Evolutionary conservation across 1,284 basidiomycete genomes (phyloP), one percentile per base, ranked within the genome.

Genomic region (Stygiomarasmius scandens): DNA sequence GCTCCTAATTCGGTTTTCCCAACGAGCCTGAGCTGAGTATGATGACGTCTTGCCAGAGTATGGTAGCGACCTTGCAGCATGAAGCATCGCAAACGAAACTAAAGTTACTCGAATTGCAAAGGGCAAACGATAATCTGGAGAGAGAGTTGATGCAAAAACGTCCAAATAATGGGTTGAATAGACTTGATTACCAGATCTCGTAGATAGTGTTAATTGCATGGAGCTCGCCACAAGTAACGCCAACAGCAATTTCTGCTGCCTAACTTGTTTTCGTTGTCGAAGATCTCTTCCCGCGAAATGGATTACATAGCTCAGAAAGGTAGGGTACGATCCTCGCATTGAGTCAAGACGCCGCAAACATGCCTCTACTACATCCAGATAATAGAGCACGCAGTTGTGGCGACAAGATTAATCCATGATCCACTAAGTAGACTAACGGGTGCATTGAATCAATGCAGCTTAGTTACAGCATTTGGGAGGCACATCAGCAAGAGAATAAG

Each of bases 41-140:
- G 9, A 25, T 49, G 14, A 29, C 25, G 29, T 19, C 34, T 32
- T 34, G 38, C 51, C 27, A 90, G 87, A 87, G 87, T 61, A 88
- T 88, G 83, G 84, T 90, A 1, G 77, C 87, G 0, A 85, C 84
- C 16, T 75, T 90, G 2, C 85, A 89, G 52, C 79, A 87, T 62
- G 87, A 90, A 59, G 75, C 79, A 2, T 77, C 80, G 1, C 72
- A 83, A 8, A 71, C 81, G 9, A 84, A 82, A 58, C 66, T 87
- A 49, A 87, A 85, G 59, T 71, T 89, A 24, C 74, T 86, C 38
- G 87, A 90, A 64, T 74, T 90, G 23, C 79, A 89, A 63, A 79
- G 87, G 58, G 80, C 85, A 43, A 72, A 72, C 51, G 64, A 68
- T 34, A 58, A 55, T n/a, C 66, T 73, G n/a, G 60, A 58, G 27